Base-by-base conservation (phyloP, 768 basidiomycete species). In the Zangia roseola region DNA sequence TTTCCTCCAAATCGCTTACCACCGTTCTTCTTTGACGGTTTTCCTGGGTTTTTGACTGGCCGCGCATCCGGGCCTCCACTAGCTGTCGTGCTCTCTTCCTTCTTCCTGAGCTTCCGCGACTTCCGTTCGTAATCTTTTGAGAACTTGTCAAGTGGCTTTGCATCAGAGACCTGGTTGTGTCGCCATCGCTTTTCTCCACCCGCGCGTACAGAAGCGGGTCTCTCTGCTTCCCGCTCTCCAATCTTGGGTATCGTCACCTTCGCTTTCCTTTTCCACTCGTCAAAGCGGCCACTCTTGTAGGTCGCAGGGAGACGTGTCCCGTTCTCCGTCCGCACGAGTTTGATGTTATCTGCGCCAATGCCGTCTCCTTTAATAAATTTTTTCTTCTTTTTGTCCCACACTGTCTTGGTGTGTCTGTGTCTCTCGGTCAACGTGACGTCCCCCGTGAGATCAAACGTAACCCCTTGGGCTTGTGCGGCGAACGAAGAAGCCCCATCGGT, bases 321-420 rank as follows among this genome's bases (percentile, higher is more conserved):
- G 58, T 86, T 93, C 69, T 99, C 97, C 0, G 93, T 93, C 57
- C 81, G 83, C 58, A 99, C 87, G 56, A 98, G 77, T 69, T 97
- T 97, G 59, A 95, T 77, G 65, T 97, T 97, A 66, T 97, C 93
- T 8, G 93, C 82, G 17, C 93, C 95, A 37, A 71, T 76, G 10
- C 91, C 90, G 47, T 84, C 87, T 5, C 92, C 91, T 58, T 88
- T 82, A 35, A 95, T 75, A 55, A 97, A 97, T 61, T 88, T 91
- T 67, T 97, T 97, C 72, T 91, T 94, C 72, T 94, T 94, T 62
- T 91, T 90, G 70, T 97, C 94, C 97, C 97, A 99, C 24, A 77
- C 85, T 61, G 91, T 63, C 54, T 75, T 77, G 42, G 23, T 56
- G 45, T 84, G 86, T 33, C 79, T 78, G 48, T 78, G 82, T 43